Conservation (phyloP, 768 basidiomycete species). For the Pisolithus marmoratus region DNA sequence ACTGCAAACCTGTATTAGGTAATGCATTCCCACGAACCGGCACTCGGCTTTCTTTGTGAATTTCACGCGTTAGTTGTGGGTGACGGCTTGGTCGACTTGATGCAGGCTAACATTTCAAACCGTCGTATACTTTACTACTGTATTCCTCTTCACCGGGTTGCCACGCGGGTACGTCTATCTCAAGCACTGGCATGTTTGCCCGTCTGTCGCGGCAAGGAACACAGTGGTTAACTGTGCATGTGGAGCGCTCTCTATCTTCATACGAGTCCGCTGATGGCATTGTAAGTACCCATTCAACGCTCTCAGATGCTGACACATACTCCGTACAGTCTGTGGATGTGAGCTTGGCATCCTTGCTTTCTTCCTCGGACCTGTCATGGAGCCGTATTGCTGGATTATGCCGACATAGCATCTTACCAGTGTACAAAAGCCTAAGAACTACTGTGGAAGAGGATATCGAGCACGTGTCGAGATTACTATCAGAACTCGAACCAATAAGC, state of each 20-base stretch:
- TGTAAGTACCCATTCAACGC: slow-evolving; percentile 4
- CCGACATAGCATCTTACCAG: slow-evolving; percentile 25
- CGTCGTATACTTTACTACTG: no score
- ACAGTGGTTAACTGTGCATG: slow-evolving; percentile 8
- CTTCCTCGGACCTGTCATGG: slow-evolving; percentile 18
- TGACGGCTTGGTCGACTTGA: no score
- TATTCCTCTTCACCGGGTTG: no score
- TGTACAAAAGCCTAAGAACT: slow-evolving; percentile 31
- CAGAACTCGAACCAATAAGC: slow-evolving; percentile 31
- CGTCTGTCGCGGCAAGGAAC: slow-evolving; percentile 6
- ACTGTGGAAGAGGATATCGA: slow-evolving; percentile 36
- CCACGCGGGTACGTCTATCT: no score
- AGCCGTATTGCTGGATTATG: slow-evolving; percentile 24
- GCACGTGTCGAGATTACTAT: slow-evolving; percentile 37
- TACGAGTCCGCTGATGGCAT: slow-evolving; percentile 3
- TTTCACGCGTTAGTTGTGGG: no score
- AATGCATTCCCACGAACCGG: no score
- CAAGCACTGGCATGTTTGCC: slow-evolving; percentile 4
- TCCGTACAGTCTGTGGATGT: slow-evolving; percentile 11
- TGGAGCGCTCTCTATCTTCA: slow-evolving; percentile 4
- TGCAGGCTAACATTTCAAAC: no score
- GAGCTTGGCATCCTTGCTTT: slow-evolving; percentile 6
- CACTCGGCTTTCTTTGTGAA: no score
- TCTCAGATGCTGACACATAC: neutral
- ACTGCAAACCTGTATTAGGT: no score